Conservation (phyloP, 768 basidiomycete genomes). For the Lactifluus echinatus region DNA sequence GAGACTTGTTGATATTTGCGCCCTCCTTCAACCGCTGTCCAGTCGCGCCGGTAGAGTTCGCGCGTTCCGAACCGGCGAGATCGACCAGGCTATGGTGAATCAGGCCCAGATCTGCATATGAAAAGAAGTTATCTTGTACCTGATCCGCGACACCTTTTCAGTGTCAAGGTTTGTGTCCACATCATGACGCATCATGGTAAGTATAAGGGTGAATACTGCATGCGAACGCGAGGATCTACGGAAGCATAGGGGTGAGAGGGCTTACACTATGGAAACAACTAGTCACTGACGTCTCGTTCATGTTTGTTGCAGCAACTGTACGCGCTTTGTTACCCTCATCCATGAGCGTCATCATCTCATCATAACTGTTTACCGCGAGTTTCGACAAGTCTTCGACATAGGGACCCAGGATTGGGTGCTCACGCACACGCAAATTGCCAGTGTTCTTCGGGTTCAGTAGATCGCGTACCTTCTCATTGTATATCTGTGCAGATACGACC, state of each 20-base stretch:
- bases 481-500: constrained; percentile 48
- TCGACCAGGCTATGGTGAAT: constrained; percentile 68
- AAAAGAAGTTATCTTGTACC: constrained; percentile 33
- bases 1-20: constrained; percentile 96
- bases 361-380: constrained; percentile 82
- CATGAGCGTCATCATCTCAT: constrained; percentile 99
- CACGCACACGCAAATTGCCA: constrained; percentile 92
- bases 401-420: constrained; percentile 93
- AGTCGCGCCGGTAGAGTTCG: constrained; percentile 96
- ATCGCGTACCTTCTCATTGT: constrained; percentile 97
- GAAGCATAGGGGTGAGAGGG: background rate
- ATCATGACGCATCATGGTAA: constrained; percentile 90
- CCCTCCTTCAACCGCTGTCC: constrained; percentile 95
- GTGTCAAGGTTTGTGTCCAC: constrained; percentile 79
- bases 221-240: constrained; percentile 89
- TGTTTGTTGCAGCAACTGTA: constrained; percentile 97
- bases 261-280: background rate
- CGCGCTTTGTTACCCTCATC: constrained; percentile 99
- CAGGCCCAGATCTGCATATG: background rate
- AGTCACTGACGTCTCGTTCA: constrained; percentile 83
- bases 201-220: constrained; percentile 92
- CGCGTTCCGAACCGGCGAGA: constrained; percentile 93
- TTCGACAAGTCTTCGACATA: constrained; percentile 98
- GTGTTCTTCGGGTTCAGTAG: constrained; percentile 95
- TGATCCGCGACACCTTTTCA: constrained; percentile 98